These are phyloP conservation scores for Luffa aegyptiaca DNA, from an alignment of 306 rosid species.

Conservation along the genomic window DNA sequence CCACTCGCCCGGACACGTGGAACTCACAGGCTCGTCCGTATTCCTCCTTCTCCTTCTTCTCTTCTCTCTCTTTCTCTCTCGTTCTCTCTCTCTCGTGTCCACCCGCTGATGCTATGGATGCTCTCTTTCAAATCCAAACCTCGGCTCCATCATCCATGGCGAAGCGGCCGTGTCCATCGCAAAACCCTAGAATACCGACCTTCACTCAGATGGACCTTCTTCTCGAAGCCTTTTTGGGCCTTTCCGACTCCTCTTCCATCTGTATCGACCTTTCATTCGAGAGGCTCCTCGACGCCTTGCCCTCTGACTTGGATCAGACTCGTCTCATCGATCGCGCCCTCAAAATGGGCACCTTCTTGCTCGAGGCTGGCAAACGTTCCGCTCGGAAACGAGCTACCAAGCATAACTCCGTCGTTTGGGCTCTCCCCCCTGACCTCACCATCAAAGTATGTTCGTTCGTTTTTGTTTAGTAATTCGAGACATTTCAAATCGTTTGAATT, in stretches of 20 bases:
- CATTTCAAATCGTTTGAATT: background rate
- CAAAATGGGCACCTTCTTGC: slow-evolving; percentile 56
- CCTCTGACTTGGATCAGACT: slow-evolving; percentile 51
- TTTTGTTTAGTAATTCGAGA: background rate
- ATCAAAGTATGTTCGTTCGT: slow-evolving; percentile 37
- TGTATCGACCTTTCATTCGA: slow-evolving; percentile 73
- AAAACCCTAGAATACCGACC: slow-evolving; percentile 47
- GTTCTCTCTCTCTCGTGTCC: slow-evolving; percentile 8
- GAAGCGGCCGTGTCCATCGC: slow-evolving; percentile 83
- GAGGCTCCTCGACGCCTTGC: slow-evolving; percentile 51
- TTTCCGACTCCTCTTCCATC: slow-evolving; percentile 38
- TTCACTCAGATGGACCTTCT: slow-evolving; percentile 31
- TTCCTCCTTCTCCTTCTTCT: background rate
- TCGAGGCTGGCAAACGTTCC: slow-evolving; percentile 69
- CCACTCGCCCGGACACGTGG: background rate
- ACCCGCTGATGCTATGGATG: slow-evolving; percentile 50
- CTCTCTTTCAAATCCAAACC: slow-evolving; percentile 31
- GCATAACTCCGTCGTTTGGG: slow-evolving; percentile 76
- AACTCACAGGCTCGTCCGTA: background rate
- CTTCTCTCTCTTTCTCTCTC: background rate
- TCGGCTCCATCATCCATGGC: slow-evolving; percentile 49
- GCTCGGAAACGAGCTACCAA: slow-evolving; percentile 67
- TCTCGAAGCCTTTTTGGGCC: slow-evolving; percentile 45
- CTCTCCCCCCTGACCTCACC: slow-evolving; percentile 90
- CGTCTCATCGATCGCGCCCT: slow-evolving; percentile 80